Percentiles rank a stretch among this genome's conserved stretches.
Evolutionary conservation across 148 eudicot species (phyloP).

Genomic region (Nepenthes gracilis): DNA sequence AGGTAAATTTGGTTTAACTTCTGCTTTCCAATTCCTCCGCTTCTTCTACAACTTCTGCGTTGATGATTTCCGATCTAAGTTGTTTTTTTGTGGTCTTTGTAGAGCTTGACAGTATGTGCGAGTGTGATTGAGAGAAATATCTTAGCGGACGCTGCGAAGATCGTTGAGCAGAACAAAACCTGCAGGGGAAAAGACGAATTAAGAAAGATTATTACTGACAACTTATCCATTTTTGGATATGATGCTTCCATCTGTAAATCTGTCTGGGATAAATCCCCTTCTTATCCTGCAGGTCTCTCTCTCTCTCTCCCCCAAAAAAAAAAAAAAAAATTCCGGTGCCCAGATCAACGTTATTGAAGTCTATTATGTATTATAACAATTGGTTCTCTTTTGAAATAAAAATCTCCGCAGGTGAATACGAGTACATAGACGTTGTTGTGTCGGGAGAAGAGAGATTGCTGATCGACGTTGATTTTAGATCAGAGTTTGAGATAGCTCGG

Average conservation of each 20-base stretch:
- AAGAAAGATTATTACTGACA: constrained; percentile 52
- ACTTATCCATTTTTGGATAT: constrained; percentile 44
- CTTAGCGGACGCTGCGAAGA: constrained; percentile 60
- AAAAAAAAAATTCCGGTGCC: too few relatives aligned
- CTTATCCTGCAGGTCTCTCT: constrained; percentile 61
- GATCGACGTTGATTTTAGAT: constrained; percentile 50
- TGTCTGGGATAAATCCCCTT: constrained; percentile 67
- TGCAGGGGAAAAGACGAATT: constrained; percentile 51
- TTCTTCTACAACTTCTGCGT: neutral
- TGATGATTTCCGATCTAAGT: neutral
- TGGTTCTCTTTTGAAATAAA: too few relatives aligned
- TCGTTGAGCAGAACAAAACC: constrained; percentile 55
- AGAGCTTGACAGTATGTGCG: constrained; percentile 65
- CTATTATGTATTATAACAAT: too few relatives aligned
- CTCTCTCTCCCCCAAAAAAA: neutral
- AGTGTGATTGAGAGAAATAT: constrained; percentile 56
- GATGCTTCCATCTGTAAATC: constrained; percentile 79
- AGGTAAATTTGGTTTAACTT: constrained; percentile 16
- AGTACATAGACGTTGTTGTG: constrained; percentile 29
- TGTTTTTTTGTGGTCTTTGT: neutral
- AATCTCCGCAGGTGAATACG: constrained; percentile 35
- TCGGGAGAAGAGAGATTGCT: constrained; percentile 24
- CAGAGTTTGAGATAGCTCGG: constrained; percentile 55
- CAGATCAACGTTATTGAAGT: too few relatives aligned
- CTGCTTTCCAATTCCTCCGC: neutral